Percentiles rank a stretch among this genome's conserved stretches.
phyloP scores from a whole-genome alignment of 2,329 filamentous ascomycete genomes.

The Stachybotrys chlorohalonatus region DNA sequence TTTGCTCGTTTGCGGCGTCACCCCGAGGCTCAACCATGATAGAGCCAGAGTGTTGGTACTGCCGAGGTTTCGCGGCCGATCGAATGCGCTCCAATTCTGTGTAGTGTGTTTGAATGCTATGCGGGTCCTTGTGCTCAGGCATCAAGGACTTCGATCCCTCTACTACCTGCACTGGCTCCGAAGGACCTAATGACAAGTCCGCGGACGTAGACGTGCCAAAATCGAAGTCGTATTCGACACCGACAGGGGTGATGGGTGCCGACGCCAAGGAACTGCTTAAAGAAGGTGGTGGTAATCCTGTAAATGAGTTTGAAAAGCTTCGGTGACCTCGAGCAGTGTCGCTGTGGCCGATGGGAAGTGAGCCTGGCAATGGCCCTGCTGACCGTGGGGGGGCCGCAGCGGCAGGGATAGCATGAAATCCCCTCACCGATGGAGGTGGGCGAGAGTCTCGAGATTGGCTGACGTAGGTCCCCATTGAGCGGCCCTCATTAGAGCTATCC shows the following conservation, averaged over 20 bases:
- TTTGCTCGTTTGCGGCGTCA: not conserved
- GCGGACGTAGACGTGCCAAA: not conserved
- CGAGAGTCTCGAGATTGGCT: constrained; percentile 11
- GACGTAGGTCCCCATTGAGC: not conserved
- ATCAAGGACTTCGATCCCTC: not conserved
- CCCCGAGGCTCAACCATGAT: not conserved
- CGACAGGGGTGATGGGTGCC: constrained; percentile 6
- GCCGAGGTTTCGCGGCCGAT: constrained; percentile 2
- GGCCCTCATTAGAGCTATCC: constrained; percentile 16
- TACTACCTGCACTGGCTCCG: not conserved
- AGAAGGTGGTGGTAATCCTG: not conserved
- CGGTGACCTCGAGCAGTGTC: not conserved
- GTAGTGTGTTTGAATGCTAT: constrained; percentile 13
- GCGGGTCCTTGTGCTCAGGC: constrained; percentile 8
- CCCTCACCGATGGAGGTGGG: constrained; percentile 12
- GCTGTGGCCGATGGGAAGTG: not conserved
- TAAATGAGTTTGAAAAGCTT: not conserved
- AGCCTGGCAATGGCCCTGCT: not conserved
- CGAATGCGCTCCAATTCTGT: constrained; percentile 20
- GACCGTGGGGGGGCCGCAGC: not conserved
- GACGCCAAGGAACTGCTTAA: not conserved
- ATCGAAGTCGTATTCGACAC: not conserved
- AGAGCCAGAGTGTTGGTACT: not conserved
- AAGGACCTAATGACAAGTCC: not conserved
- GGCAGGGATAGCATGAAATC: constrained; percentile 1